A percentile compares a stretch with the other conserved stretches of the same genome.
These are phyloP conservation scores for Pseudocohnilembus persalinus DNA, from an alignment of 169 alveolate genomes.

Conservation along the genomic window DNA sequence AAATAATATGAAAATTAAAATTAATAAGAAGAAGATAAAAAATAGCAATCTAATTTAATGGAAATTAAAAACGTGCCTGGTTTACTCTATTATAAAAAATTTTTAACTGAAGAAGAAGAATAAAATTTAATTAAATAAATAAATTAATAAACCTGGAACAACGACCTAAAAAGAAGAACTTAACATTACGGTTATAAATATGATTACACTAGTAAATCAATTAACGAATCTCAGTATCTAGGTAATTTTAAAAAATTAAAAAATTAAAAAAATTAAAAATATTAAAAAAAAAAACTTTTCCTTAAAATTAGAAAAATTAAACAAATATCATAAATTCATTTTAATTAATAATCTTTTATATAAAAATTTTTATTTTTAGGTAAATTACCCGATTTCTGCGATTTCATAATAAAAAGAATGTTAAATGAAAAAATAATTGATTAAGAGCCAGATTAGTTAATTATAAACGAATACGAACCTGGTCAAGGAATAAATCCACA, in stretches of 20 bases:
- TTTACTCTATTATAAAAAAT: too few species aligned
- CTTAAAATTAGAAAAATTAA: too few species aligned
- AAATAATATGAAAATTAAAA: too few species aligned
- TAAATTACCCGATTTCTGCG: not conserved
- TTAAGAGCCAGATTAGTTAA: conserved; percentile 3
- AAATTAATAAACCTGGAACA: not conserved
- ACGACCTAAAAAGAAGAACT: conserved; percentile 16
- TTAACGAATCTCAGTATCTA: conserved; percentile 1
- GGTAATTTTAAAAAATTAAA: too few species aligned
- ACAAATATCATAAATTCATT: too few species aligned
- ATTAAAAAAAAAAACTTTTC: too few species aligned
- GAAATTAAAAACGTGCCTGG: too few species aligned
- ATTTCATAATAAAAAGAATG: not conserved
- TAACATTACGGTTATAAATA: conserved; percentile 17
- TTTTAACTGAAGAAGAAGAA: conserved; percentile 13
- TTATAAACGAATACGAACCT: conserved; percentile 16
- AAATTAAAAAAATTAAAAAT: too few species aligned
- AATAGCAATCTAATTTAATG: too few species aligned
- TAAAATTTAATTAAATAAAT: not conserved
- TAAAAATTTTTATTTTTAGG: not conserved
- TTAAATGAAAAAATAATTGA: not conserved
- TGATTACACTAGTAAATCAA: conserved; percentile 11
- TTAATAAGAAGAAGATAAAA: too few species aligned
- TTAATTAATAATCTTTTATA: too few species aligned
- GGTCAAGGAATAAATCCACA: conserved; percentile 10